Evolutionary conservation across 202 grass and related monocot species (phyloP), one percentile per base, ranked within the genome.

Genomic region (Cymbopogon flexuosus): DNA sequence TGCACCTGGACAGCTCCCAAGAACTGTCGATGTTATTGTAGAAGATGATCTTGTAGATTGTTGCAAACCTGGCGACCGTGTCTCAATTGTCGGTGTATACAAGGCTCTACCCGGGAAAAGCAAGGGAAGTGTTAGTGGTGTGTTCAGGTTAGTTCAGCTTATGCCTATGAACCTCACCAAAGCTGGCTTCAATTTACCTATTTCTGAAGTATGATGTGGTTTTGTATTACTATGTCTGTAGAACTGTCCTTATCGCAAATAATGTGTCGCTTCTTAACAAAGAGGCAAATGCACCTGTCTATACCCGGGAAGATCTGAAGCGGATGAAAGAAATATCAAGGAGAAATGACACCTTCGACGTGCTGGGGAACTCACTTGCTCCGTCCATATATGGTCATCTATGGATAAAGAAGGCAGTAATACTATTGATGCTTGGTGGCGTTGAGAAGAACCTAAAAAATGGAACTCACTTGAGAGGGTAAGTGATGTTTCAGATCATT

Each of bases 391-490:
- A 98, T 46, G 95, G 95, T 34, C 95, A 98, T 72, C 27, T 84
- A 16, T 98, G 92, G 92, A 95, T 98, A 79, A 98, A 98, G 84
- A 98, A 95, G 73, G 95, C 95, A 7, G 95, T 98, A 10, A 74
- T 98, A 34, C 87, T 98, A 43, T 75, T 98, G 68, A 98, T 98
- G 95, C 95, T 98, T 71, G 90, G 95, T 80, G 95, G 95, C 10
- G 90, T 93, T 15, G 96, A 98, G 80, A 98, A 98, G 84, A 93
- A 93, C 90, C 75, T 98, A 33, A 93, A 94, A 79, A 98, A 98
- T 83, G 96, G 96, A 79, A 98, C 96, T 79, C 96, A 98, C 82
- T 95, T 98, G 84, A 94, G 96, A 91, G 96, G 95, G 96, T 98
- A 72, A 71, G 90, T 88, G 22, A 52, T 72, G 12, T 46, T 64